Base-by-base conservation (phyloP, 768 basidiomycete genomes). In the Trametes cubensis region DNA sequence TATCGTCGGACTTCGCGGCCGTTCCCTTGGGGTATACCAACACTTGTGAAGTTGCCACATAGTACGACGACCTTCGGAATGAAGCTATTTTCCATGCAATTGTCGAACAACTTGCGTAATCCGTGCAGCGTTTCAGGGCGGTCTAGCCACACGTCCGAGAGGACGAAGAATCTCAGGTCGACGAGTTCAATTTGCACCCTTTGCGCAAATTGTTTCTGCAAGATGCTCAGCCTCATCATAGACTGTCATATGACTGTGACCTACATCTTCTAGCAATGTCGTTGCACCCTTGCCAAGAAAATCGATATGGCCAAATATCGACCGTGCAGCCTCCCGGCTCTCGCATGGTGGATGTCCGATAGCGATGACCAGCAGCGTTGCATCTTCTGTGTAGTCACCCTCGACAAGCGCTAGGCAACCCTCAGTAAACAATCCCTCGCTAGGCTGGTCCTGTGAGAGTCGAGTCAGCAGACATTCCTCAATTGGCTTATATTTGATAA, bases 261-360 rank as follows among this genome's bases (percentile, higher is more conserved):
- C 56, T 69, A 95, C 96, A 73, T 98, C 97, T 78, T 98, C 95
- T 6, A 90, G 76, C 21, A 94, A 75, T 2, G 95, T 94, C 1
- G 95, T 90, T 4, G 92, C 86, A 2, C 97, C 97, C 68, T 90
- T 87, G n/a, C 97, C 97, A 13, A 98, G 82, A 70, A 98, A 97
- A 73, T 99, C 97, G 30, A 98, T 88, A 71, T 98, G 97, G 0
- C 95, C 97, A 71, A 92, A 97, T 66, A 98, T 88, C 42, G 90
- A 93, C 92, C 94, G 82, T 17, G 96, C 88, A 2, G 84, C 86
- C 62, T 88, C 88, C 44, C 97, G 81, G 66, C 89, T 83, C 75
- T 99, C 97, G 70, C 95, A 96, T 13, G 97, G 97, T 1, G 97
- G 97, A 75, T 98, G 96, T 2, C 97, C 97, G 63, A 99, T 91